Evolutionary conservation across 192 early-diverging fungal species (phyloP).

Genomic region (Chytriomyces sp.): DNA sequence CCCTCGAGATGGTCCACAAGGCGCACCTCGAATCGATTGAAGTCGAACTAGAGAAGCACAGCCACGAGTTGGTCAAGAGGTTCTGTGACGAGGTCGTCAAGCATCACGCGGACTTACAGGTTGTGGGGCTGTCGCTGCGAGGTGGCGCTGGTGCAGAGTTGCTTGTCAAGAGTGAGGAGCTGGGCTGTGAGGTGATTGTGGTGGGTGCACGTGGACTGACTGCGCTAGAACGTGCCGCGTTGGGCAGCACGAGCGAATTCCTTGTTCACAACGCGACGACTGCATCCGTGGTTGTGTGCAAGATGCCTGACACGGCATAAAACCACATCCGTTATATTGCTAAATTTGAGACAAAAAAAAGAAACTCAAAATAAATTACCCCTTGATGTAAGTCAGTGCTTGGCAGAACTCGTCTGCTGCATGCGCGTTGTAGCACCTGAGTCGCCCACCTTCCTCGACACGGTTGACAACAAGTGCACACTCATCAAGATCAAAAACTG

Average conservation of each 20-base stretch:
- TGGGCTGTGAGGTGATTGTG: constrained; percentile 57
- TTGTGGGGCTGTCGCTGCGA: constrained; percentile 20
- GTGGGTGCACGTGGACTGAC: constrained; percentile 64
- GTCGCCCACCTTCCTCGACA: not conserved
- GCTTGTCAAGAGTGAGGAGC: constrained; percentile 53
- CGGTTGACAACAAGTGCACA: not conserved
- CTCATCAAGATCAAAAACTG: not conserved
- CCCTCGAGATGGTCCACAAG: not conserved
- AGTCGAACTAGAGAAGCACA: not conserved
- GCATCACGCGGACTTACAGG: not conserved
- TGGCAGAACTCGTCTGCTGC: not conserved
- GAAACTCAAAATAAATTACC: not conserved
- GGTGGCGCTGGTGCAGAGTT: constrained; percentile 65
- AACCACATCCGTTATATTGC: too few species aligned
- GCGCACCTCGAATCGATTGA: not conserved
- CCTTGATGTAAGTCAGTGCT: not conserved
- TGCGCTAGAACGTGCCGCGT: constrained; percentile 50
- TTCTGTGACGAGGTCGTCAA: not conserved
- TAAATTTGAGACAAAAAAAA: not conserved
- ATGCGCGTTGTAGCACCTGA: not conserved
- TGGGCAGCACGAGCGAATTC: constrained; percentile 34
- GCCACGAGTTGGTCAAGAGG: constrained; percentile 5
- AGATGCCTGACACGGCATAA: not conserved
- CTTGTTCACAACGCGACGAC: constrained; percentile 9
- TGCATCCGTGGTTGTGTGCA: not conserved